Evolutionary conservation across 108 stramenopile species (phyloP).

Genomic region (Pseudonitzschia multistriata): DNA sequence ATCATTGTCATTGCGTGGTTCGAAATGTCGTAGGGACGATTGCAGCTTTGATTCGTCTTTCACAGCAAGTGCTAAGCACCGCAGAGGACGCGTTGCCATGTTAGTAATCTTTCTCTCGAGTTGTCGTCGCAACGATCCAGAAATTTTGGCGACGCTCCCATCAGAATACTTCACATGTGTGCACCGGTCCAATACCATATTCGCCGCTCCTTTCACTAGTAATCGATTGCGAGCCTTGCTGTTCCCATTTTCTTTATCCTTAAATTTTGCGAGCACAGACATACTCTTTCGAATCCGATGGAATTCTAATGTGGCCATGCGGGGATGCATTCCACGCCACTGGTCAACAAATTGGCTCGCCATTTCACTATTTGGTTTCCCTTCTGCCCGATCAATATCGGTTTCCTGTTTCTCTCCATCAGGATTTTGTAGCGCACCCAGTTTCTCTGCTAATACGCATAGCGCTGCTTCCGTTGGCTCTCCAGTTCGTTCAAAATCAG

Average conservation of each 20-base stretch:
- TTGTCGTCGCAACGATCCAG: constrained; percentile 53
- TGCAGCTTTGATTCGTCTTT: constrained; percentile 76
- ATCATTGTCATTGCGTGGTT: constrained; percentile 33
- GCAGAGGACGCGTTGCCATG: constrained; percentile 89
- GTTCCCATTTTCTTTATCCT: neutral
- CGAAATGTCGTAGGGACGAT: constrained; percentile 44
- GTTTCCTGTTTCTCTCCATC: neutral
- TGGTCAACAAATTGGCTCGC: constrained; percentile 69
- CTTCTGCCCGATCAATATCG: neutral
- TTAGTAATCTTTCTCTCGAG: constrained; percentile 69
- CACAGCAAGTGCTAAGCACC: constrained; percentile 91
- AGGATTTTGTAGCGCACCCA: constrained; percentile 45
- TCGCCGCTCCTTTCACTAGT: constrained; percentile 97
- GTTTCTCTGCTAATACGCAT: constrained; percentile 91
- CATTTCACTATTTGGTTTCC: constrained; percentile 13
- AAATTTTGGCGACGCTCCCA: constrained; percentile 76
- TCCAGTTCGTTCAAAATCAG: constrained; percentile 71
- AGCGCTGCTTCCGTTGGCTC: constrained; percentile 98
- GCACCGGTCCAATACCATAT: constrained; percentile 90
- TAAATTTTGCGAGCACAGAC: constrained; percentile 28
- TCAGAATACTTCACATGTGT: constrained; percentile 80
- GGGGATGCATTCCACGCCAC: constrained; percentile 59
- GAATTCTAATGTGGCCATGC: constrained; percentile 93
- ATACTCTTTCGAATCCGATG: constrained; percentile 78
- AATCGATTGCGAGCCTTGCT: constrained; percentile 61